Conservation (phyloP, 495 filamentous ascomycete species). For the Hypoxylon subgilvum region DNA sequence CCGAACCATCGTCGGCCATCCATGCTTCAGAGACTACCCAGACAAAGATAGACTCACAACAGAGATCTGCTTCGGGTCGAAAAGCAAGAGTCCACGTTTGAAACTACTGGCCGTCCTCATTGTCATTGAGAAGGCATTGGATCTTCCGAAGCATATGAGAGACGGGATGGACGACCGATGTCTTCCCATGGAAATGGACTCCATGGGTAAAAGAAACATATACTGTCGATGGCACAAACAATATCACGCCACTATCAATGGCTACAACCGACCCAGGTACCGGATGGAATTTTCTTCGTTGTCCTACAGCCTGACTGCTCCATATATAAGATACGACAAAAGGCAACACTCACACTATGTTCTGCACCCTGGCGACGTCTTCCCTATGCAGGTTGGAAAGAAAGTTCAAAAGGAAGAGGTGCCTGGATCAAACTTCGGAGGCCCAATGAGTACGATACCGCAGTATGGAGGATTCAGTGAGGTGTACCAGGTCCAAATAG, state of each 20-base stretch:
- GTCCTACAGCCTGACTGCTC: slow-evolving; percentile 20
- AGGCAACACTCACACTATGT: slow-evolving; percentile 16
- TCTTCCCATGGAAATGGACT: slow-evolving; percentile 12
- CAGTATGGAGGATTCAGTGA: slow-evolving; percentile 23
- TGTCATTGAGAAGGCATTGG: background rate
- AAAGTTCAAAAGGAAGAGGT: background rate
- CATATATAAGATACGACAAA: background rate
- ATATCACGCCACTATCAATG: slow-evolving; percentile 4
- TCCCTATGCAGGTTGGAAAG: slow-evolving; percentile 4
- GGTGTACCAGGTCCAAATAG: slow-evolving; percentile 21
- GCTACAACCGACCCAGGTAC: background rate
- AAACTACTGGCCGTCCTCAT: slow-evolving; percentile 21
- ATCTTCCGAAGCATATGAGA: slow-evolving; percentile 9
- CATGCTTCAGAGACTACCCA: background rate
- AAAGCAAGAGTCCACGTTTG: background rate
- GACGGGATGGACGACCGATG: slow-evolving; percentile 26
- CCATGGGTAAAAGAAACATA: background rate
- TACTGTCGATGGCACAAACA: slow-evolving; percentile 5
- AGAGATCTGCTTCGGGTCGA: slow-evolving; percentile 8
- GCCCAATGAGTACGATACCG: background rate
- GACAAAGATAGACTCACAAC: slow-evolving; percentile 10
- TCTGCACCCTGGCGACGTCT: slow-evolving; percentile 10
- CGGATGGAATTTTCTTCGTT: slow-evolving; percentile 4
- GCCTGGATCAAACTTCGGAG: background rate
- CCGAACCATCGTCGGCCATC: slow-evolving; percentile 2